Conservation (phyloP, 805 yeast genomes). For the Cyberlindnera saturnus region DNA sequence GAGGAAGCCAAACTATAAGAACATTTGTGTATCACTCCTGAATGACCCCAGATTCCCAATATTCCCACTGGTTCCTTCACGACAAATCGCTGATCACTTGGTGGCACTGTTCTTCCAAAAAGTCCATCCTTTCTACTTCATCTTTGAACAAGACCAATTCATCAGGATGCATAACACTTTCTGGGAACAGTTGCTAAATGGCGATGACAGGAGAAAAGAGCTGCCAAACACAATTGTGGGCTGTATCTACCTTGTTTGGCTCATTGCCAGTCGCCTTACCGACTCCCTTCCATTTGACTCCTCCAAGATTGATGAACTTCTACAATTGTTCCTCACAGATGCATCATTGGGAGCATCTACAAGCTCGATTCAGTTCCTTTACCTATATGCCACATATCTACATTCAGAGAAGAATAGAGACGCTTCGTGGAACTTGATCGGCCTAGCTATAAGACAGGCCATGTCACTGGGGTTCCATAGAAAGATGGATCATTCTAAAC, state of each 20-base stretch:
- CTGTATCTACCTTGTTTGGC: slow-evolving; percentile 42
- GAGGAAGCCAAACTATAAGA: slow-evolving; percentile 8
- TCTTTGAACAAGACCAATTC: slow-evolving; percentile 32
- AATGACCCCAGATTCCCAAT: slow-evolving; percentile 31
- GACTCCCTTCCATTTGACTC: slow-evolving; percentile 5
- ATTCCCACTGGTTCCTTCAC: slow-evolving; percentile 25
- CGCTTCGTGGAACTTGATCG: slow-evolving; percentile 41
- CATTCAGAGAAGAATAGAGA: slow-evolving; percentile 41
- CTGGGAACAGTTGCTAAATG: slow-evolving; percentile 24
- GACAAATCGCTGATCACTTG: slow-evolving; percentile 32
- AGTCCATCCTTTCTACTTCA: slow-evolving; percentile 39
- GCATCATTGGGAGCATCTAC: slow-evolving; percentile 38
- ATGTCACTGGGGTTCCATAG: slow-evolving; percentile 44
- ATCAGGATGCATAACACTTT: slow-evolving; percentile 30
- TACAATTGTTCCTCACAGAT: slow-evolving; percentile 37
- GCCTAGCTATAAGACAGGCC: slow-evolving; percentile 41
- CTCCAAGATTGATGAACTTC: slow-evolving; percentile 31
- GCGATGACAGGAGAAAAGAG: neutral
- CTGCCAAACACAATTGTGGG: slow-evolving; percentile 28
- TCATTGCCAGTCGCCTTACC: slow-evolving; percentile 18
- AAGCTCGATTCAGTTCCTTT: slow-evolving; percentile 37
- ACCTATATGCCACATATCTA: slow-evolving; percentile 36
- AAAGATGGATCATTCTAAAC: slow-evolving; percentile 21
- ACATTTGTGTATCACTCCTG: slow-evolving; percentile 9
- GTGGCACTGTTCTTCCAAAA: slow-evolving; percentile 34